Base-by-base conservation (phyloP, 2,329 filamentous ascomycete genomes). In the Fusarium sp. region DNA sequence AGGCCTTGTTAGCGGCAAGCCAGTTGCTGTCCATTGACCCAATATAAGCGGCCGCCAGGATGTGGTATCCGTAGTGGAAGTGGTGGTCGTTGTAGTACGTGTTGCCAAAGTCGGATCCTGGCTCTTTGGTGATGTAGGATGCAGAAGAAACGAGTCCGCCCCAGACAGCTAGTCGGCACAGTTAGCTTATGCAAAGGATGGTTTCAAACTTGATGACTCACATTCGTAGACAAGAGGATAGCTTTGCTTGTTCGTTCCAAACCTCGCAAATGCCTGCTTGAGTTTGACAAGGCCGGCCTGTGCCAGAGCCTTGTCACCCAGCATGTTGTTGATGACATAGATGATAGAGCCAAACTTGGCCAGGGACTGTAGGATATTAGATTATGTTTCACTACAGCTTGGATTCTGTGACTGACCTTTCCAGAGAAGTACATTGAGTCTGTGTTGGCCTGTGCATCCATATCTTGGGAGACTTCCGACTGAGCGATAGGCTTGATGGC, bases 341-440 rank as follows among this genome's bases (percentile, higher is more conserved):
- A 91, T 77, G 25, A 93, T 78, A 14, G 80, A 79, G 1, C 89
- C 91, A 73, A 92, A 93, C 72, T 94, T 94, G 61, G 88, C 89
- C 15, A 95, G 77, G 1, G 87, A 85, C 85, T 87, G 38, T 67
- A 23, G 51, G 13, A 45, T 48, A 32, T 47, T 57, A 63, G 21
- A 44, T 9, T 4, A 11, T 33, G 23, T n/a, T 33, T 25, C 4
- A 21, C 21, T 15, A 31, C 9, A 10, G 3, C 6, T 4, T 11
- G 8, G 5, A 10, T 25, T 13, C 3, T n/a, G 1, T 11, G 8
- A 57, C 74, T 65, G 57, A 84, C 89, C 80, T 94, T 98, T 67
- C 95, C 95, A 66, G 90, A 91, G 75, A 89, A 97, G 76, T 98
- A 98, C 87, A 97, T 93, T 33, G 92, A 96, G 72, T 94, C 85